phyloP scores from a whole-genome alignment of 805 yeast genomes.

The Sugiyamaella floridensis region DNA sequence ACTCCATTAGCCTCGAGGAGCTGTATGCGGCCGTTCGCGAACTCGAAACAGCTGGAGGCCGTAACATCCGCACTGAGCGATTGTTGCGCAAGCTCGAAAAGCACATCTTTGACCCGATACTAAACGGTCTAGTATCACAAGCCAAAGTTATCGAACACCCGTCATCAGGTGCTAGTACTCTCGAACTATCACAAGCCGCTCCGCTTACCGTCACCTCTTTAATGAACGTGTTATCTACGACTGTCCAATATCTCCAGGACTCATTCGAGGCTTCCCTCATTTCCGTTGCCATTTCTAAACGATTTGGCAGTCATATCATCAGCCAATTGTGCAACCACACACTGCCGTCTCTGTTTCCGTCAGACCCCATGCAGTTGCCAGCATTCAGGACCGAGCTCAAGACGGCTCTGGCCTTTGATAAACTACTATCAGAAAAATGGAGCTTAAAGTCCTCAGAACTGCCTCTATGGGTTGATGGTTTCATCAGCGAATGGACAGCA shows the following conservation, averaged over 20 bases:
- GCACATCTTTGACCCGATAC: constrained; percentile 13
- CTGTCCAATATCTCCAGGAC: constrained; percentile 11
- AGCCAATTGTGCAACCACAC: constrained; percentile 5
- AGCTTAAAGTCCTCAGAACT: constrained; percentile 11
- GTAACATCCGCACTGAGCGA: constrained; percentile 8
- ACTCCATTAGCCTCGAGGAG: neutral
- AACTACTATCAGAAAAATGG: constrained; percentile 12
- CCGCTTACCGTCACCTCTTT: constrained; percentile 2
- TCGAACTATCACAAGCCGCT: neutral
- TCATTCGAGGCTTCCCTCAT: constrained; percentile 8
- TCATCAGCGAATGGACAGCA: constrained; percentile 19
- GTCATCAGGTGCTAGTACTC: neutral
- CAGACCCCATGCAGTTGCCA: constrained; percentile 8
- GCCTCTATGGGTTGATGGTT: constrained; percentile 15
- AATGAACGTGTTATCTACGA: constrained; percentile 4
- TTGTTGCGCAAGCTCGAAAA: constrained; percentile 12
- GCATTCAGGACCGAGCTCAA: constrained; percentile 13
- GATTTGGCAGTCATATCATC: constrained; percentile 11
- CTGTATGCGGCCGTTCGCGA: constrained; percentile 2
- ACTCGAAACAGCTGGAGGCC: neutral
- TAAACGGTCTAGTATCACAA: constrained; percentile 3
- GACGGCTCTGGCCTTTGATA: constrained; percentile 13
- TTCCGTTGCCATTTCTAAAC: constrained; percentile 6
- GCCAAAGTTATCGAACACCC: neutral
- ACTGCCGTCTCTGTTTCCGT: constrained; percentile 19